Evolutionary conservation across 345 rosid genomes (phyloP).

Genomic region (Ceriops tagal): DNA sequence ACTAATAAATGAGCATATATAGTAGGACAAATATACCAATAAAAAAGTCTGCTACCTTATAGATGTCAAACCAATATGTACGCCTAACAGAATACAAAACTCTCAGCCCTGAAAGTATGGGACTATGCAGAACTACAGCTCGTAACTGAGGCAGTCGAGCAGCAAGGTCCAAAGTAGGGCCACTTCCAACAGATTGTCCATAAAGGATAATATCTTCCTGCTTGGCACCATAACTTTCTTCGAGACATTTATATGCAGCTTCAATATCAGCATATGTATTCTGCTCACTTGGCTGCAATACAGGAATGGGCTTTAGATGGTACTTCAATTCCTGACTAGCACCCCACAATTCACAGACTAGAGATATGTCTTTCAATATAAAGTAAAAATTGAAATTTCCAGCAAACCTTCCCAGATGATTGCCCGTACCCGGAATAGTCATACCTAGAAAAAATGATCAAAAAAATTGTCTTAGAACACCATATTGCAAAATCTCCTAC

Average conservation of each 20-base stretch:
- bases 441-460: slow-evolving; percentile 49
- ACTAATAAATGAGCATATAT: neutral
- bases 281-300: slow-evolving; percentile 80
- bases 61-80: slow-evolving; percentile 92
- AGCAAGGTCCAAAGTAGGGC: slow-evolving; percentile 86
- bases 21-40: neutral
- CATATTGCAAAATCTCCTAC: too few relatives aligned
- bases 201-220: slow-evolving; percentile 90
- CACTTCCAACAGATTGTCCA: slow-evolving; percentile 97
- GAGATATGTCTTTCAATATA: too few relatives aligned
- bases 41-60: slow-evolving; percentile 50
- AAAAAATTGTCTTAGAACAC: neutral
- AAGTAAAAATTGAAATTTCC: neutral
- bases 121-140: slow-evolving; percentile 93
- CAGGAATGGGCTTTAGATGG: slow-evolving; percentile 10
- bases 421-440: slow-evolving; percentile 96
- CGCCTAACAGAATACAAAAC: slow-evolving; percentile 95
- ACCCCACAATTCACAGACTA: neutral
- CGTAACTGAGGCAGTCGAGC: slow-evolving; percentile 65
- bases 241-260: slow-evolving; percentile 89
- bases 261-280: slow-evolving; percentile 92
- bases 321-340: neutral
- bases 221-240: slow-evolving; percentile 80
- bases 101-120: slow-evolving; percentile 89
- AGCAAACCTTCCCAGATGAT: slow-evolving; percentile 87